Evolutionary conservation across 148 eudicot species (phyloP).

Genomic region (Rhododendron kiyosumense): DNA sequence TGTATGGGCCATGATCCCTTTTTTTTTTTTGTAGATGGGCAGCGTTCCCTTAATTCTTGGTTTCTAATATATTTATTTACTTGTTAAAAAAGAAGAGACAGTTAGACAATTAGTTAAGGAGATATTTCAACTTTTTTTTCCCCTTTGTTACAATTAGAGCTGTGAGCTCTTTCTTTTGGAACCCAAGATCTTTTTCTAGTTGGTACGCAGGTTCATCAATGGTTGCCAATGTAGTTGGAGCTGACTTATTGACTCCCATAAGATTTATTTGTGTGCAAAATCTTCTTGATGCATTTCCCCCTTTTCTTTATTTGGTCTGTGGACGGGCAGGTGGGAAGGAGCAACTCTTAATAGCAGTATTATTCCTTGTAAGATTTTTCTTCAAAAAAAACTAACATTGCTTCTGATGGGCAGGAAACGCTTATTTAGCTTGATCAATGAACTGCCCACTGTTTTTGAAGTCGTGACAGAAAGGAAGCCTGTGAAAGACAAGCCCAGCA

Average conservation of each 20-base stretch:
- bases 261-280: not conserved
- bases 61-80: not conserved
- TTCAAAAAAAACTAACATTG: not conserved
- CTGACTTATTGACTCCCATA: not conserved
- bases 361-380: not conserved
- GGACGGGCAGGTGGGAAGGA: not conserved
- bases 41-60: too few species aligned
- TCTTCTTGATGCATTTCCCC: not conserved
- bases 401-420: conserved; percentile 57
- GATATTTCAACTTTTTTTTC: not conserved
- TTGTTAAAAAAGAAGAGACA: too few species aligned
- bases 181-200: not conserved
- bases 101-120: not conserved
- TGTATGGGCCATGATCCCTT: too few species aligned
- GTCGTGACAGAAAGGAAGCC: conserved; percentile 64
- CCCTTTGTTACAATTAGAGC: not conserved
- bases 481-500: conserved; percentile 66
- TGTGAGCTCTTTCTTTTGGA: not conserved
- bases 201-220: not conserved
- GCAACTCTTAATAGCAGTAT: not conserved
- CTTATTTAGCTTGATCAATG: conserved; percentile 73
- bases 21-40: too few species aligned
- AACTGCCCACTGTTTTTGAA: conserved; percentile 74
- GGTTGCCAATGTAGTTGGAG: conserved; percentile 1
- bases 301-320: not conserved